These are phyloP conservation scores for Zalaria sp. DNA, from an alignment of 2,329 filamentous ascomycete genomes.

Conservation along the genomic window DNA sequence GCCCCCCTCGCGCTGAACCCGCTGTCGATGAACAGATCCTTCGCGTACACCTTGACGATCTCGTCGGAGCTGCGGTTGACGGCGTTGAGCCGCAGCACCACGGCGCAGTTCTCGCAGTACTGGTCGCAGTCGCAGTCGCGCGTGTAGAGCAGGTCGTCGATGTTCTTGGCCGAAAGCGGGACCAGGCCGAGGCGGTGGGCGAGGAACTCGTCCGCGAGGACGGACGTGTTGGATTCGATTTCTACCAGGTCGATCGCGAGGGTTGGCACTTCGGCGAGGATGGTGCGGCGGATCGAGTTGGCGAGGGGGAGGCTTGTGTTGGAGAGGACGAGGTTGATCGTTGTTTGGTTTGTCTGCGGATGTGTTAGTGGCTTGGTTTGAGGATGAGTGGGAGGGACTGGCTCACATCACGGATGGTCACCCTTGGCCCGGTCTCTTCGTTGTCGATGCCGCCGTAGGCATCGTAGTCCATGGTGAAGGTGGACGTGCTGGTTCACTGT, in stretches of 20 bases:
- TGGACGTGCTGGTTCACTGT: background rate
- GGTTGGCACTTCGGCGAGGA: constrained; percentile 87
- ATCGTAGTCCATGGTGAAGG: constrained; percentile 9
- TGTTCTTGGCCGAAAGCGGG: constrained; percentile 71
- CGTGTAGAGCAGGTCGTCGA: constrained; percentile 70
- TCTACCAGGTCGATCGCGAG: constrained; percentile 92
- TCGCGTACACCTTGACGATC: constrained; percentile 86
- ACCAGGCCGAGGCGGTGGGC: constrained; percentile 83
- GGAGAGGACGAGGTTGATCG: constrained; percentile 83
- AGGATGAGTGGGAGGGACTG: too few species aligned
- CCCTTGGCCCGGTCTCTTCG: constrained; percentile 30
- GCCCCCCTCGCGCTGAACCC: background rate
- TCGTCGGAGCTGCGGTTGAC: constrained; percentile 56
- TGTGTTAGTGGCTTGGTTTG: too few species aligned
- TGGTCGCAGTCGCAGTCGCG: constrained; percentile 95
- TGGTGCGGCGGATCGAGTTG: constrained; percentile 79
- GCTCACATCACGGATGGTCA: constrained; percentile 28
- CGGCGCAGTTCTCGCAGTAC: constrained; percentile 83
- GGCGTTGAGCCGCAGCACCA: constrained; percentile 71
- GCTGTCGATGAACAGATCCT: constrained; percentile 57
- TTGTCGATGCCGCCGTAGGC: constrained; percentile 18
- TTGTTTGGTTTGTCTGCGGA: constrained; percentile 43
- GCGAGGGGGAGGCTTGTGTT: constrained; percentile 84
- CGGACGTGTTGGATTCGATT: constrained; percentile 85
- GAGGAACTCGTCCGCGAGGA: constrained; percentile 91